Percentiles rank a stretch among this genome's conserved stretches.
Evolutionary conservation across 73 alveolate species (phyloP).

Genomic region (Paramecium bursaria): DNA sequence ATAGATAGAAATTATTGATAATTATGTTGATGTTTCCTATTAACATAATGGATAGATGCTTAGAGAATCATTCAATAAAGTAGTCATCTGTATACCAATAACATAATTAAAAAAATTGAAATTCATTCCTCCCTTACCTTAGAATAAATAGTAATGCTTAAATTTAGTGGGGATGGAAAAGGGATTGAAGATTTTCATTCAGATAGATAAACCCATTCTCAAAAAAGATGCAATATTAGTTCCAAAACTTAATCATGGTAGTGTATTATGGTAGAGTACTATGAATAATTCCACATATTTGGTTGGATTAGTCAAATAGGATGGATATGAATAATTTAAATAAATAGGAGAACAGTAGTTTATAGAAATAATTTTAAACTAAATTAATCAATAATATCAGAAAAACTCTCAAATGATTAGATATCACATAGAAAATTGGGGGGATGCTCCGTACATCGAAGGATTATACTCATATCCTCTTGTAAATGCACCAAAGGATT

Average conservation of each 20-base stretch:
- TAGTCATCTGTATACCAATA: slow-evolving; percentile 32
- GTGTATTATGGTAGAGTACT: slow-evolving; percentile 19
- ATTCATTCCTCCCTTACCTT: not conserved
- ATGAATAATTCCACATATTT: not conserved
- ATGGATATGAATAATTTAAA: not conserved
- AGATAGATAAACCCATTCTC: not conserved
- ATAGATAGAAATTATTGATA: slow-evolving; percentile 1
- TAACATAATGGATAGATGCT: not conserved
- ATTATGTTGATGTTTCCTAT: not conserved
- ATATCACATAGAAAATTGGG: slow-evolving; percentile 45
- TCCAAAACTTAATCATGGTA: slow-evolving; percentile 39
- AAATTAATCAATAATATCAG: slow-evolving; percentile 21
- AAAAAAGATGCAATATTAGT: not conserved
- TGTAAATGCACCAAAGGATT: not conserved
- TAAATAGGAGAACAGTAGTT: not conserved
- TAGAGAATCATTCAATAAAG: slow-evolving; percentile 20
- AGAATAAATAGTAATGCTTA: not conserved
- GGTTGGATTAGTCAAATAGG: slow-evolving; percentile 19
- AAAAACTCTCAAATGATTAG: not conserved
- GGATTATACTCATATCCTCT: slow-evolving; percentile 47
- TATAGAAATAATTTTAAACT: not conserved
- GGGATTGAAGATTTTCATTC: slow-evolving; percentile 30
- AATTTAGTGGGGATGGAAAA: slow-evolving; percentile 48
- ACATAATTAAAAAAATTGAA: slow-evolving; percentile 16
- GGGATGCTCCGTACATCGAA: slow-evolving; percentile 36